Evolutionary conservation across 371 early-diverging fungal genomes (phyloP).

Genomic region (Lichtheimia ramosa): DNA sequence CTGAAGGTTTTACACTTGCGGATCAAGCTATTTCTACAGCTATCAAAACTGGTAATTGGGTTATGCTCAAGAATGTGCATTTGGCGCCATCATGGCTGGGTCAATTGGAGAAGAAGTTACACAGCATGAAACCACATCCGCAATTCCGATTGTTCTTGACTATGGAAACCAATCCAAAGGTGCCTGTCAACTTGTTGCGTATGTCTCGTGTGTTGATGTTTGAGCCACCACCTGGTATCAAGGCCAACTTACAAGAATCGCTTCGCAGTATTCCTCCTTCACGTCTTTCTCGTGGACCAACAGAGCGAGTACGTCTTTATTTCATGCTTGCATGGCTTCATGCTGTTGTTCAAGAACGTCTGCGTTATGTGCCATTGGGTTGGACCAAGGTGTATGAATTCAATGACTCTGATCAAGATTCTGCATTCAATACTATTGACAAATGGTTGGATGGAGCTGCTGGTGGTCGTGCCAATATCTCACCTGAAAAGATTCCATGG

Average conservation of each 20-base stretch:
- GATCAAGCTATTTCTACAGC: slow-evolving; percentile 89
- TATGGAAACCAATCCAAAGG: slow-evolving; percentile 95
- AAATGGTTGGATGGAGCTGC: slow-evolving; percentile 86
- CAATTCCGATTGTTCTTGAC: slow-evolving; percentile 95
- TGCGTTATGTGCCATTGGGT: slow-evolving; percentile 95
- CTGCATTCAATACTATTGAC: slow-evolving; percentile 88
- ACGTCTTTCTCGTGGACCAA: slow-evolving; percentile 70
- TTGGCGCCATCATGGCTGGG: slow-evolving; percentile 92
- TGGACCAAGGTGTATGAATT: slow-evolving; percentile 98
- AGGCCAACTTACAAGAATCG: slow-evolving; percentile 89
- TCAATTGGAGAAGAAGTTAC: slow-evolving; percentile 93
- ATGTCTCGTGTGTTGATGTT: slow-evolving; percentile 92
- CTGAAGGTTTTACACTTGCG: slow-evolving; percentile 91
- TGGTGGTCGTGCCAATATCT: slow-evolving; percentile 83
- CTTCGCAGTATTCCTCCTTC: slow-evolving; percentile 68
- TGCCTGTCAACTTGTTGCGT: slow-evolving; percentile 91
- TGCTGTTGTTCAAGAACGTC: slow-evolving; percentile 91
- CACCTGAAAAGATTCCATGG: slow-evolving; percentile 97
- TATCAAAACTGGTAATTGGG: slow-evolving; percentile 89
- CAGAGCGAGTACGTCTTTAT: slow-evolving; percentile 87
- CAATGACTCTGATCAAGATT: slow-evolving; percentile 95
- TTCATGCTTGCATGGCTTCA: slow-evolving; percentile 98
- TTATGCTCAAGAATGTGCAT: slow-evolving; percentile 97
- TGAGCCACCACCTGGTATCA: slow-evolving; percentile 96
- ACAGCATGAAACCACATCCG: slow-evolving; percentile 79